Evolutionary conservation across 1,284 basidiomycete genomes (phyloP).

Genomic region (Earliella scabrosa): DNA sequence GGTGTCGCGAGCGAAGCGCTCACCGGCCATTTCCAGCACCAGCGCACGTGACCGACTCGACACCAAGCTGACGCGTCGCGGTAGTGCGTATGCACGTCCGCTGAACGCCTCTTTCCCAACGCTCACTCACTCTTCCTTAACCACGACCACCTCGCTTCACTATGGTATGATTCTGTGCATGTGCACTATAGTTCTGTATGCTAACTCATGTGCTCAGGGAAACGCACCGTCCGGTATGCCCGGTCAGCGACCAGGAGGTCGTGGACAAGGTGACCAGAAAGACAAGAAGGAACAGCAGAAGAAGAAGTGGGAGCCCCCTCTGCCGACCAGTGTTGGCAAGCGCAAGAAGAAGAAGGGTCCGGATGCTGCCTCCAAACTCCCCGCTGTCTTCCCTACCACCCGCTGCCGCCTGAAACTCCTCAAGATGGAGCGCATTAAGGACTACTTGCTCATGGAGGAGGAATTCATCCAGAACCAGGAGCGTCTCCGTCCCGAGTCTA

Average conservation of each 20-base stretch:
- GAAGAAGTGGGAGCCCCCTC: conserved; percentile 99
- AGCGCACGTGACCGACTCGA: conserved; percentile 21
- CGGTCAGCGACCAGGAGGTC: conserved; percentile 42
- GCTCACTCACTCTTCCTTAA: conserved; percentile 11
- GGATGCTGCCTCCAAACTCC: conserved; percentile 89
- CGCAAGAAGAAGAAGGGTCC: conserved; percentile 94
- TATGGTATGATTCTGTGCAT: no score
- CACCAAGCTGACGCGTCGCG: conserved; percentile 65
- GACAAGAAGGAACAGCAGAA: conserved; percentile 70
- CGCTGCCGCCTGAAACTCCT: conserved; percentile 95
- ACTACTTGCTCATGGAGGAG: conserved; percentile 96
- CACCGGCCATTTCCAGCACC: conserved; percentile 4
- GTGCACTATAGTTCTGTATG: not conserved
- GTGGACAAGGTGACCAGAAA: conserved; percentile 52
- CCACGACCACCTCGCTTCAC: conserved; percentile 3
- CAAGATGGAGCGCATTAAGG: conserved; percentile 98
- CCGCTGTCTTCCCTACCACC: conserved; percentile 93
- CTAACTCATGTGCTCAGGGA: no score
- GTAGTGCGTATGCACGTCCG: conserved; percentile 13
- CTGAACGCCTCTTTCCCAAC: conserved; percentile 33
- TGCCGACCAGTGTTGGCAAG: conserved; percentile 97
- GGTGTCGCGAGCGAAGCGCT: conserved; percentile 11
- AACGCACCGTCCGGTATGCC: conserved; percentile 79
- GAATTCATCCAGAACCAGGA: conserved; percentile 98
- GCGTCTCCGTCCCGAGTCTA: conserved; percentile 79